Evolutionary conservation across 2,329 filamentous ascomycete genomes (phyloP), one percentile per base, ranked within the genome.

Genomic region (Talaromyces sp.): DNA sequence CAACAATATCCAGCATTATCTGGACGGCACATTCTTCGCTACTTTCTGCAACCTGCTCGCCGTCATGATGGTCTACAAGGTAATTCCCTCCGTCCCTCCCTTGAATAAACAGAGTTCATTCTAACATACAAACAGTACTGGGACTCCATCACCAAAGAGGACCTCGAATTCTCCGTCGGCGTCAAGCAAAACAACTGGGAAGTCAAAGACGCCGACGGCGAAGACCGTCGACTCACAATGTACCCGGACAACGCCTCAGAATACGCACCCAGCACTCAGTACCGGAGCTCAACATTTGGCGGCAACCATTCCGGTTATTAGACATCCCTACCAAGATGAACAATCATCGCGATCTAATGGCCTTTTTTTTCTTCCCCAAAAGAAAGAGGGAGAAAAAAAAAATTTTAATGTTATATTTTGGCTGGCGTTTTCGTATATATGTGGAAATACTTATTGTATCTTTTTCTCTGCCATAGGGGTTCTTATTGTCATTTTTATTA

Each of bases 61-160:
- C 12, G 94, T 99, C 64, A 99, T 99, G 95, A 99, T 98, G 95
- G 88, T 99, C 42, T 99, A 99, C 85, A 99, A 99, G 89, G 92
- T 88, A 77, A 65, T 40, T n/a, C 8, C 31, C 8, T n/a, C 31
- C 8, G 10, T 33, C 36, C 14, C 16, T 16, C 12, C 6, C 1
- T 9, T 10, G 54, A 62, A 73, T 78, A 70, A 79, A 66, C 30
- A 57, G 61, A 31, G 2, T 2, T 18, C 18, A 27, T 27, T 23
- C 28, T 53, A 53, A 30, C 50, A 53, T 51, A 53, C 62, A n/a
- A 23, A 18, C 53, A 95, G 92, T 99, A 96, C 82, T 99, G 95
- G 95, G 95, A 99, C 74, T 97, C 93, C 16, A 99, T 99, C 76
- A 99, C 95, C 27, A 92, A 91, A 73, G 95, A 99, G 79, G 95